These are phyloP conservation scores for Plantago ovata DNA, from an alignment of 257 asterid species.

Conservation along the genomic window DNA sequence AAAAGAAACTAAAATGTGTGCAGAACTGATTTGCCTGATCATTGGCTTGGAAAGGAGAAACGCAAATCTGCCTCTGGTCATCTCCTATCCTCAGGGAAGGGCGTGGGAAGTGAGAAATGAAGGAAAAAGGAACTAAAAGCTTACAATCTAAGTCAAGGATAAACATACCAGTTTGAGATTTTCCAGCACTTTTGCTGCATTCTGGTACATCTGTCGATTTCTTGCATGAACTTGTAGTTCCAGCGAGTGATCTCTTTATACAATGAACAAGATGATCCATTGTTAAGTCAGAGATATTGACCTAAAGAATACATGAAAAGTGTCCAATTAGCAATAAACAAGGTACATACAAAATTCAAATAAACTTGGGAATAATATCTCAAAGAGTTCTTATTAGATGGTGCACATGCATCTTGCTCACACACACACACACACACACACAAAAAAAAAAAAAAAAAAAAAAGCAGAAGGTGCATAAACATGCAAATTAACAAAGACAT, in stretches of 20 bases:
- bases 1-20: too few species aligned
- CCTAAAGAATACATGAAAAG: conserved; percentile 33
- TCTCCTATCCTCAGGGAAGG: conserved; percentile 7
- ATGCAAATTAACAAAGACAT: too few species aligned
- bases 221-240: conserved; percentile 26
- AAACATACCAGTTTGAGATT: conserved; percentile 37
- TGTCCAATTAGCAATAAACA: conserved; percentile 19
- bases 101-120: neutral
- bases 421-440: too few species aligned
- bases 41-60: too few species aligned
- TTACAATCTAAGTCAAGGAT: conserved; percentile 6
- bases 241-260: conserved; percentile 37
- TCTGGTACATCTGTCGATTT: conserved; percentile 25
- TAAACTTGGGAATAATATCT: too few species aligned
- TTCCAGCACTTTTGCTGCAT: conserved; percentile 25
- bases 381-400: too few species aligned
- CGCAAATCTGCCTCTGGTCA: conserved; percentile 3
- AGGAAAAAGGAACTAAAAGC: neutral
- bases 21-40: too few species aligned
- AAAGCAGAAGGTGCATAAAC: too few species aligned
- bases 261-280: conserved; percentile 62
- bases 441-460: too few species aligned
- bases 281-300: conserved; percentile 36
- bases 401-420: too few species aligned
- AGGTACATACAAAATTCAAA: too few species aligned